These are phyloP conservation scores for Penicillium digitatum DNA, from an alignment of 2,329 filamentous ascomycete species.

Conservation along the genomic window DNA sequence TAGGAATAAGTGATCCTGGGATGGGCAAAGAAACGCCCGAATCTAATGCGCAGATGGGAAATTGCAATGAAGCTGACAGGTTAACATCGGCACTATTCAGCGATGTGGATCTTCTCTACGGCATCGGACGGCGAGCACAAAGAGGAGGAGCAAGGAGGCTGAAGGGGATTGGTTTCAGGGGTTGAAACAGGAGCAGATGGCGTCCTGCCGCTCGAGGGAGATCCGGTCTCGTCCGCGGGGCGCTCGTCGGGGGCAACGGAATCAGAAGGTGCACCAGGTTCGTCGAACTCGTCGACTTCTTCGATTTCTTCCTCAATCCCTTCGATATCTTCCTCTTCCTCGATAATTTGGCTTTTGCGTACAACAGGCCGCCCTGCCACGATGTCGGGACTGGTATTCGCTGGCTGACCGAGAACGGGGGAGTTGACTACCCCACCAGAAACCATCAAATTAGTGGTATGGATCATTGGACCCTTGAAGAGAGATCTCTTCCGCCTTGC, in stretches of 20 bases:
- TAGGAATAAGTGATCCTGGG: conserved; percentile 12
- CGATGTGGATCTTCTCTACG: conserved; percentile 3
- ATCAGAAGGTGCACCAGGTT: conserved; percentile 24
- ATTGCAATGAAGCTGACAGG: conserved; percentile 10
- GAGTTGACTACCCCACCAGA: conserved; percentile 35
- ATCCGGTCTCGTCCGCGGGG: conserved; percentile 12
- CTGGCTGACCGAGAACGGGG: conserved; percentile 30
- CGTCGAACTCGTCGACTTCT: conserved; percentile 42
- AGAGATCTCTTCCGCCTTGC: conserved; percentile 45
- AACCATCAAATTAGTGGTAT: conserved; percentile 36
- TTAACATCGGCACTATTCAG: conserved; percentile 9
- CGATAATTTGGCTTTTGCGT: conserved; percentile 43
- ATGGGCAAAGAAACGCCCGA: conserved; percentile 7
- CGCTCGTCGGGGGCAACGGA: conserved; percentile 11
- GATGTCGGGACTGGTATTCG: conserved; percentile 15
- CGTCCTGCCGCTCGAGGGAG: conserved; percentile 22
- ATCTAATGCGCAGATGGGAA: conserved; percentile 1
- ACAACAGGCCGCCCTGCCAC: conserved; percentile 26
- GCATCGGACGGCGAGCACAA: conserved; percentile 22
- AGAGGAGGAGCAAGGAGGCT: conserved; percentile 41
- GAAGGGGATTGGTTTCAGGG: conserved; percentile 29
- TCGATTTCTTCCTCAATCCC: conserved; percentile 40
- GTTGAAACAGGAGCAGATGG: conserved; percentile 33
- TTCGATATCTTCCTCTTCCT: conserved; percentile 44
- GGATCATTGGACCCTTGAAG: conserved; percentile 46